Percentiles rank a stretch among this genome's conserved stretches.
phyloP scores from a whole-genome alignment of 495 filamentous ascomycete genomes.

The Lasiosphaeris hirsuta region DNA sequence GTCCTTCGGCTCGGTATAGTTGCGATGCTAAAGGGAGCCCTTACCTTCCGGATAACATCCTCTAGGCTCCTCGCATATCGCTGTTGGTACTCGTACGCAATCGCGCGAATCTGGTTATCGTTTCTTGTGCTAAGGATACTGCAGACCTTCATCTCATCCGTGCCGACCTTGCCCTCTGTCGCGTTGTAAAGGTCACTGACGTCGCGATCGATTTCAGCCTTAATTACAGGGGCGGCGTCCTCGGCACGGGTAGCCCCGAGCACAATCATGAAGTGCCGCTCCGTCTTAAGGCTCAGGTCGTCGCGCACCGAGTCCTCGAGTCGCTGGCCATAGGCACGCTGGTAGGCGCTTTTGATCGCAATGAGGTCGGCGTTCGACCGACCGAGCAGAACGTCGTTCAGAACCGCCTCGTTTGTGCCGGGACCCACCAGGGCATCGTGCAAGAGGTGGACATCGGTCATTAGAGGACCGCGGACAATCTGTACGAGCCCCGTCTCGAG shows the following conservation, averaged over 20 bases:
- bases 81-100: slow-evolving; percentile 64
- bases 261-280: slow-evolving; percentile 74
- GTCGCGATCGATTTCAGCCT: slow-evolving; percentile 67
- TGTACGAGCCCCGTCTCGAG: slow-evolving; percentile 67
- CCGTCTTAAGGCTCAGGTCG: slow-evolving; percentile 82
- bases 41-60: slow-evolving; percentile 63
- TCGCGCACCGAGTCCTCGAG: slow-evolving; percentile 67
- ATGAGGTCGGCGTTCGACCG: slow-evolving; percentile 80
- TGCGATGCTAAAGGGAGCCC: slow-evolving; percentile 8
- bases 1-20: background rate
- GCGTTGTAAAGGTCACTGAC: slow-evolving; percentile 68
- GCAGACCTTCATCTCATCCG: slow-evolving; percentile 74
- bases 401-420: slow-evolving; percentile 80
- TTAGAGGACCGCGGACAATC: slow-evolving; percentile 72
- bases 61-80: slow-evolving; percentile 65
- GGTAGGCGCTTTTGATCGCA: slow-evolving; percentile 76
- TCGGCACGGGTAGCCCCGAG: slow-evolving; percentile 68
- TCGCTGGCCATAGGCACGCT: slow-evolving; percentile 53
- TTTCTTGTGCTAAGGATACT: slow-evolving; percentile 68
- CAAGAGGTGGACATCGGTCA: slow-evolving; percentile 63
- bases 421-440: slow-evolving; percentile 67
- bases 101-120: slow-evolving; percentile 77
- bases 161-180: slow-evolving; percentile 65
- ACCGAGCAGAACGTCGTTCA: slow-evolving; percentile 82
- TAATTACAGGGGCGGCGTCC: slow-evolving; percentile 67